These are phyloP conservation scores for Leptoxyphium fumago DNA, from an alignment of 2,329 filamentous ascomycete genomes.

Conservation along the genomic window DNA sequence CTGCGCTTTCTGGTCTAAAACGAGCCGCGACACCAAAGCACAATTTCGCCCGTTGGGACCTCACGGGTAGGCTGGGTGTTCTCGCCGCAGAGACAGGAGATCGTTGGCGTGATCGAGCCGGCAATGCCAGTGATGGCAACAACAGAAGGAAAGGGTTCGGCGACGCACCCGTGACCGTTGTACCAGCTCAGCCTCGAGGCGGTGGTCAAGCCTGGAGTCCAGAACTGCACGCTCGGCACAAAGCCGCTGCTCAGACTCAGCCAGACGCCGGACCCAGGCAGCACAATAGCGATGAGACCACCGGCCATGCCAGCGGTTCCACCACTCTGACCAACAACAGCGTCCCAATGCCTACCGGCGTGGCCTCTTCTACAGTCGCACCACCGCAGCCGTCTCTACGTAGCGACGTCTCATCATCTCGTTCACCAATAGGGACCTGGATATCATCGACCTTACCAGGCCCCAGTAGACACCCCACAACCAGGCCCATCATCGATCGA, in stretches of 20 bases:
- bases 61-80: slow-evolving; percentile 31
- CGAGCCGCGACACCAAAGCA: slow-evolving; percentile 24
- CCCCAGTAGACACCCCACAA: not conserved
- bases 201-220: slow-evolving; percentile 41
- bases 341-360: not conserved
- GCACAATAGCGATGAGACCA: not conserved
- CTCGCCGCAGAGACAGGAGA: slow-evolving; percentile 34
- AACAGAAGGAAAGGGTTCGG: slow-evolving; percentile 21
- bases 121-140: not conserved
- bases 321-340: slow-evolving; percentile 7
- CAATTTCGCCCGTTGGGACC: slow-evolving; percentile 28
- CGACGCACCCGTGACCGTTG: slow-evolving; percentile 43
- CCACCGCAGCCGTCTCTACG: slow-evolving; percentile 7
- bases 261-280: not conserved
- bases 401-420: slow-evolving; percentile 1
- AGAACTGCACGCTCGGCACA: slow-evolving; percentile 3
- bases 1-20: slow-evolving; percentile 6
- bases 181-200: slow-evolving; percentile 42
- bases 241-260: not conserved
- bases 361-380: slow-evolving; percentile 1
- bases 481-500: not conserved
- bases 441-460: not conserved
- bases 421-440: slow-evolving; percentile 1
- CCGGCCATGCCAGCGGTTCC: slow-evolving; percentile 4
- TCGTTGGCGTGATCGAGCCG: slow-evolving; percentile 23